A percentile compares a stretch with the other conserved stretches of the same genome.
Conservation (phyloP, 441 rosid species). For the Metrosideros polymorpha region DNA sequence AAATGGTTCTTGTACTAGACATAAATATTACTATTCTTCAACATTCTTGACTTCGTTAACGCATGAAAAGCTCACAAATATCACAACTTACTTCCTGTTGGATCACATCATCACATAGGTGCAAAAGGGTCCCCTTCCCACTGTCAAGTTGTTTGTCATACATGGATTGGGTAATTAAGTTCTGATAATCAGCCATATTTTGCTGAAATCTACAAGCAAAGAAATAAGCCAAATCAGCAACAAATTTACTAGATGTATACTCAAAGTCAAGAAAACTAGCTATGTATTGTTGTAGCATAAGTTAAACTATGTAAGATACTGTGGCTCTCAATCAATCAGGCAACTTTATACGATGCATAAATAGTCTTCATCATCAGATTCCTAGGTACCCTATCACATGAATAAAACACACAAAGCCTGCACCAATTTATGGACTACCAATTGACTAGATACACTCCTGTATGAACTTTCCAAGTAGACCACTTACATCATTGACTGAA, state of each 20-base stretch:
- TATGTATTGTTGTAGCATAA: not conserved
- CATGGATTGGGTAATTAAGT: constrained; percentile 81
- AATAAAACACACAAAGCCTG: not conserved
- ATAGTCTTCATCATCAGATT: not conserved
- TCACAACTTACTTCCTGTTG: constrained; percentile 63
- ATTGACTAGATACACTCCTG: not conserved
- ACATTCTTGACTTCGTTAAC: not conserved
- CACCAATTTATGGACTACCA: not conserved
- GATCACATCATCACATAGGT: constrained; percentile 75
- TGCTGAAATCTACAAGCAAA: constrained; percentile 55
- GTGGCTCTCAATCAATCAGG: not conserved
- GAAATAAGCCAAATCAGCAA: not conserved
- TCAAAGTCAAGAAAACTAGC: not conserved
- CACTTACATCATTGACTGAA: not conserved
- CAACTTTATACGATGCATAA: not conserved
- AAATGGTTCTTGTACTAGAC: not conserved
- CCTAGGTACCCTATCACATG: not conserved
- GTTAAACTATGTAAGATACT: not conserved
- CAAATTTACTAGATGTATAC: not conserved
- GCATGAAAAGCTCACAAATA: not conserved
- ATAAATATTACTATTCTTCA: not conserved
- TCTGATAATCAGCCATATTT: constrained; percentile 81
- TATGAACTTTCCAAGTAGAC: not conserved
- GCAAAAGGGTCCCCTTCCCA: constrained; percentile 80
- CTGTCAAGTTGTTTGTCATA: constrained; percentile 81